Base-by-base conservation (phyloP, 306 rosid species). In the Delonix regia region DNA sequence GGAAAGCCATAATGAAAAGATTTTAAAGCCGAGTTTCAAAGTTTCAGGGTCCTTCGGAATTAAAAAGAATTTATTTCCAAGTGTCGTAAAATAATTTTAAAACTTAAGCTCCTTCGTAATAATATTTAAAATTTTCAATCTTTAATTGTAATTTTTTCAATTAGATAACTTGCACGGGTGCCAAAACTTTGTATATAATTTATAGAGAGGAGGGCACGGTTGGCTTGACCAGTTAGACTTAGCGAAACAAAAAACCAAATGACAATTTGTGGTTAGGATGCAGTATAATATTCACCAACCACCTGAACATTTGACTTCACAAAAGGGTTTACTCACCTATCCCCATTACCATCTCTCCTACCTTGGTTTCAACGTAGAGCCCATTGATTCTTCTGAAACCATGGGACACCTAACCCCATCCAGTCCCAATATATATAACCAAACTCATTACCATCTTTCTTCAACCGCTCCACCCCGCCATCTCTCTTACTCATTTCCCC, bases 301-400 rank as follows among this genome's bases (percentile, higher is more conserved):
- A 16, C 68, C 72, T 76, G 64, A 42, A 69, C 10, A 21, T 51
- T 77, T 73, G 83, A 81, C 85, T 77, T 70, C 53, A 59, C 59
- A 66, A 47, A 7, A 9, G 24, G 34, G 51, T 62, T 78, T 48
- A 25, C 21, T 70, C 61, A 41, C 77, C 84, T 7, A 67, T 81
- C 67, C 19, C 62, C 34, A 0, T 56, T 56, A 4, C 34, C 62
- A 56, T 8, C 5, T 14, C 69, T 78, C 88, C 88, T 78, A 85
- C 88, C 88, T 52, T 78, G 88, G 30, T 77, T 85, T 81, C 53
- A 28, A 73, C 60, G 22, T 7, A 5, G 2, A 81, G 85, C 85
- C 81, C 83, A 55, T 47, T 33, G 88, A 69, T 74, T 81, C 78
- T 22, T 69, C 76, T 3, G 51, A 85, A 81, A 61, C 83, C 72